Conservation (phyloP, 257 asterid genomes). For the Gentiana dahurica region DNA sequence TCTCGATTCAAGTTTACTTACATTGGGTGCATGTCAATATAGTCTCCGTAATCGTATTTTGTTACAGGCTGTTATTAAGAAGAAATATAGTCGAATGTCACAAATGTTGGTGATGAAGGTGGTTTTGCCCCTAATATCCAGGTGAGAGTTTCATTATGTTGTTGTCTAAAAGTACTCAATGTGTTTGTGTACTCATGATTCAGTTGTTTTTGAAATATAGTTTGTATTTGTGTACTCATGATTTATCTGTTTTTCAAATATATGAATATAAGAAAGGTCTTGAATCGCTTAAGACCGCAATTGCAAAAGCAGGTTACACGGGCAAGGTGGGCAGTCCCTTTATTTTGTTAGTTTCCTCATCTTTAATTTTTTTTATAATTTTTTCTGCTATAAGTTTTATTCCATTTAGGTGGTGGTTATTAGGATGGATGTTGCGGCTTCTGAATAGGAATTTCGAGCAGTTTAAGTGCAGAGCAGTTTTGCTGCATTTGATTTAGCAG, state of each 20-base stretch:
- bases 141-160: conserved; percentile 26
- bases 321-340: conserved; percentile 38
- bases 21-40: no score
- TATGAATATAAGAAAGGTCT: no score
- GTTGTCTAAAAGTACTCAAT: neutral
- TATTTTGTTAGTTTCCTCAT: neutral
- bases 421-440: conserved; percentile 98
- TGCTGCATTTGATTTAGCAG: no score
- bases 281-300: conserved; percentile 90
- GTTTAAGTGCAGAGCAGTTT: no score
- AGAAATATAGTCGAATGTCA: conserved; percentile 89
- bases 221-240: conserved; percentile 6
- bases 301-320: conserved; percentile 81
- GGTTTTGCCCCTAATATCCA: conserved; percentile 97
- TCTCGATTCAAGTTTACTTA: no score
- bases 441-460: no score
- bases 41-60: no score
- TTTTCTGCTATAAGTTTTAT: conserved; percentile 2
- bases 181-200: no score
- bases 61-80: conserved; percentile 80
- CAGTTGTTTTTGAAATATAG: no score
- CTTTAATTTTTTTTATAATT: neutral
- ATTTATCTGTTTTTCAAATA: no score
- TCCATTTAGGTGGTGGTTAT: conserved; percentile 59
- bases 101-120: conserved; percentile 95